Percentiles rank a stretch among this genome's conserved stretches.
These are phyloP conservation scores for Aspergillus quadrilineatus DNA, from an alignment of 2,329 filamentous ascomycete species.

Conservation along the genomic window DNA sequence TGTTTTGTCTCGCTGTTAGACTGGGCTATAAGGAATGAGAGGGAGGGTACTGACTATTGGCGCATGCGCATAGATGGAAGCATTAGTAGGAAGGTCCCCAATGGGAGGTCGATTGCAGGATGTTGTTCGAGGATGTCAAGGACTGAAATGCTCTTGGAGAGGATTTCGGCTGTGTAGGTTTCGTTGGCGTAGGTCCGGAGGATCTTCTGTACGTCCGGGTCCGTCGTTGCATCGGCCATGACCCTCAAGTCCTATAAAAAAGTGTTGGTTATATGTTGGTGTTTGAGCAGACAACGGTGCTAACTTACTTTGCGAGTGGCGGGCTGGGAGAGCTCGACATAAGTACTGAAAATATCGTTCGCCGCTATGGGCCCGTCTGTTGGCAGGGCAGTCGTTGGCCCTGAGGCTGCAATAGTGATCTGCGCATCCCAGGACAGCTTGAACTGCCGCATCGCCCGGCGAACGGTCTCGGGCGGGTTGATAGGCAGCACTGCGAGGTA, in stretches of 20 bases:
- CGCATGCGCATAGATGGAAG: conserved; percentile 74
- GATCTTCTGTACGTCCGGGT: conserved; percentile 50
- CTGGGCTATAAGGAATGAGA: not conserved
- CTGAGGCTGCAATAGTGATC: conserved; percentile 56
- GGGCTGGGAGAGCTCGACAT: conserved; percentile 71
- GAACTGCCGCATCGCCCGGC: conserved; percentile 63
- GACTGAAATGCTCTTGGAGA: conserved; percentile 53
- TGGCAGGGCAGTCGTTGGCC: conserved; percentile 45
- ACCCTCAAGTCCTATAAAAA: conserved; percentile 45
- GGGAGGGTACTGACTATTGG: conserved; percentile 54
- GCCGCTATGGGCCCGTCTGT: conserved; percentile 59
- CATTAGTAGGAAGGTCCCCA: conserved; percentile 68
- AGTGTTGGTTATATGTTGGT: not conserved
- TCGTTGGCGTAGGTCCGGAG: conserved; percentile 31
- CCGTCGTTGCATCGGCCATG: conserved; percentile 46
- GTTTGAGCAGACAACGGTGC: not conserved
- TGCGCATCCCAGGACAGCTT: conserved; percentile 63
- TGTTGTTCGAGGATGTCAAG: conserved; percentile 70
- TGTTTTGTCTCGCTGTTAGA: not conserved
- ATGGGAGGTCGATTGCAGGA: conserved; percentile 58
- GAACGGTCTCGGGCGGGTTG: conserved; percentile 63
- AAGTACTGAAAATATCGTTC: conserved; percentile 63
- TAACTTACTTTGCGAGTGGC: not conserved
- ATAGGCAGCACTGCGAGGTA: conserved; percentile 73
- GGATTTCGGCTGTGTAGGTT: conserved; percentile 50